phyloP scores from a whole-genome alignment of 805 yeast genomes.

The Pichia occidentalis region DNA sequence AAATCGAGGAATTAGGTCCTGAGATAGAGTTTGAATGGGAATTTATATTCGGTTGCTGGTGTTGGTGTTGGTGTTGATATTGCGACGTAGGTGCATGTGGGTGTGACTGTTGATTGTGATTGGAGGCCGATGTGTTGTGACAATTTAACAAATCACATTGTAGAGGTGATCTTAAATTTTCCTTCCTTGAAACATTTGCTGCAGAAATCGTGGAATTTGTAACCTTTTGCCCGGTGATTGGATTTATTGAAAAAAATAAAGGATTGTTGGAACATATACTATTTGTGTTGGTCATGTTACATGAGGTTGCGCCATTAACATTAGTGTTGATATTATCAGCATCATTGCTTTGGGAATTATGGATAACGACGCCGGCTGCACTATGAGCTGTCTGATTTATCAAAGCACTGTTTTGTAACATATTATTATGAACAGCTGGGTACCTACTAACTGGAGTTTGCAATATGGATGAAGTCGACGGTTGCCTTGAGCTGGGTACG shows the following conservation, averaged over 20 bases:
- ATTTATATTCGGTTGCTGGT: too few relatives aligned
- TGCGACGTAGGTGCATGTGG: too few relatives aligned
- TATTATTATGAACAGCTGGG: too few relatives aligned
- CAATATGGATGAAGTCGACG: constrained; percentile 19
- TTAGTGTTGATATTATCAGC: constrained; percentile 11
- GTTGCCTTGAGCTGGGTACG: constrained; percentile 25
- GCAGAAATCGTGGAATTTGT: background rate
- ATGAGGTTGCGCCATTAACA: constrained; percentile 4
- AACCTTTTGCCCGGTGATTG: background rate
- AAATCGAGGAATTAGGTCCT: too few relatives aligned
- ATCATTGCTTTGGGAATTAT: too few relatives aligned
- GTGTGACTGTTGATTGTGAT: too few relatives aligned
- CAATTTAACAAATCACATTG: background rate
- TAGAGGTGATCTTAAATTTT: constrained; percentile 5
- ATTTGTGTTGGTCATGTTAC: background rate
- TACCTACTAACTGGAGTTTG: too few relatives aligned
- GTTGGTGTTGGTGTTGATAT: constrained; percentile 8
- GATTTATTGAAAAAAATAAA: background rate
- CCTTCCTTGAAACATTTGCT: constrained; percentile 6
- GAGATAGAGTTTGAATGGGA: too few relatives aligned
- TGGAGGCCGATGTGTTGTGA: background rate
- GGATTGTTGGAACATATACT: background rate
- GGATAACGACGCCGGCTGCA: too few relatives aligned
- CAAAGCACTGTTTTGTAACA: too few relatives aligned
- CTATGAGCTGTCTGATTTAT: too few relatives aligned